Evolutionary conservation across 768 basidiomycete genomes (phyloP).

Genomic region (Termitomyces sp.): DNA sequence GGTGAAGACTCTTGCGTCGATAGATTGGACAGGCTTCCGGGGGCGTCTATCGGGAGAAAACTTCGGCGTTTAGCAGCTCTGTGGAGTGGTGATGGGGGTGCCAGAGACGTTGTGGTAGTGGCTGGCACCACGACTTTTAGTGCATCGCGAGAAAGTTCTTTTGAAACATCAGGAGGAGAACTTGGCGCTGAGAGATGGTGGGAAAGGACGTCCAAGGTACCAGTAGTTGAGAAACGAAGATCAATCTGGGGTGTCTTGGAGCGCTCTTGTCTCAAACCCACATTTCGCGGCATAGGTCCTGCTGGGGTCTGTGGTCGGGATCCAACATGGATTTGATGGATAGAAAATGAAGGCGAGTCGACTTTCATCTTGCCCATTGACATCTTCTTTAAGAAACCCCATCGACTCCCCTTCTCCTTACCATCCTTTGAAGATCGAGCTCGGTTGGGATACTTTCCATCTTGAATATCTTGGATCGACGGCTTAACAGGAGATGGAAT

Average conservation of each 20-base stretch:
- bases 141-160: slow-evolving; percentile 21
- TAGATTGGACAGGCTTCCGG: slow-evolving; percentile 46
- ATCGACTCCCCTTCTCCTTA: slow-evolving; percentile 68
- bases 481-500: slow-evolving; percentile 12
- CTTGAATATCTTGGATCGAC: slow-evolving; percentile 12
- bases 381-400: slow-evolving; percentile 99
- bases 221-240: slow-evolving; percentile 68
- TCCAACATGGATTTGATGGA: slow-evolving; percentile 25
- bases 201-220: slow-evolving; percentile 45
- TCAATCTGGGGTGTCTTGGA: slow-evolving; percentile 56
- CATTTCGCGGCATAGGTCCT: slow-evolving; percentile 20
- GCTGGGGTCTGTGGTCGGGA: slow-evolving; percentile 25
- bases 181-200: slow-evolving; percentile 26
- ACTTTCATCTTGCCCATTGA: slow-evolving; percentile 88
- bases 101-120: slow-evolving; percentile 24
- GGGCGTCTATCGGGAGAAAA: slow-evolving; percentile 81
- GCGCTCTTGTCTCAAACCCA: slow-evolving; percentile 24
- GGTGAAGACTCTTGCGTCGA: slow-evolving; percentile 57
- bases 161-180: slow-evolving; percentile 17
- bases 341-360: slow-evolving; percentile 47
- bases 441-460: slow-evolving; percentile 16
- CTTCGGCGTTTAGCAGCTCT: slow-evolving; percentile 72
- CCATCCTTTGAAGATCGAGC: slow-evolving; percentile 25
- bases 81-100: slow-evolving; percentile 36
- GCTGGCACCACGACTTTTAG: slow-evolving; percentile 18